Evolutionary conservation across 441 rosid species (phyloP).

Genomic region (Aquilaria agallochum): DNA sequence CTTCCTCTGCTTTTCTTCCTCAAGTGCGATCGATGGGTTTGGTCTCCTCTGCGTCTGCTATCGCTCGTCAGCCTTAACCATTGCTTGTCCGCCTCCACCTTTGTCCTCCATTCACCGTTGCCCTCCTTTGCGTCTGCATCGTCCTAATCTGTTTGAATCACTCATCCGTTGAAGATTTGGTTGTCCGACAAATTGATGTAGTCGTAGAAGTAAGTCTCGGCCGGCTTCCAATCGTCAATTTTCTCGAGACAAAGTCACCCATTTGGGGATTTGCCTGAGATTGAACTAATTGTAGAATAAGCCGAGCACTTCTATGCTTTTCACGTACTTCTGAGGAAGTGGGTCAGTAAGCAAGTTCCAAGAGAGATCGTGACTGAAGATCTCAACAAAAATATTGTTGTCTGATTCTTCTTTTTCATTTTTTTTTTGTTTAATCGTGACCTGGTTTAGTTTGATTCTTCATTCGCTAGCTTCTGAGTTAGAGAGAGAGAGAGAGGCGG

Average conservation of each 20-base stretch:
- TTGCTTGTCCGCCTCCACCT: too few species aligned
- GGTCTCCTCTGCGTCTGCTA: too few species aligned
- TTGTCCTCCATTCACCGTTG: too few species aligned
- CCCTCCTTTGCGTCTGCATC: constrained; percentile 34
- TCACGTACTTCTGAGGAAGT: constrained; percentile 52
- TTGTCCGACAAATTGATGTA: constrained; percentile 64
- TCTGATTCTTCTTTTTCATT: too few species aligned
- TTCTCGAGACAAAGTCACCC: constrained; percentile 25
- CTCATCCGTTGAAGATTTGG: constrained; percentile 23
- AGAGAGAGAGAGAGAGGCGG: too few species aligned
- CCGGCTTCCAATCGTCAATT: constrained; percentile 55
- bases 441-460: too few species aligned
- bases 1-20: too few species aligned
- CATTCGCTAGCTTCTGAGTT: too few species aligned
- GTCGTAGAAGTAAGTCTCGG: constrained; percentile 57
- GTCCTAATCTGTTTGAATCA: too few species aligned
- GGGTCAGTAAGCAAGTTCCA: constrained; percentile 50
- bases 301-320: constrained; percentile 69
- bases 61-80: too few species aligned
- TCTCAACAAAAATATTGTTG: constrained; percentile 13
- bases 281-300: constrained; percentile 55
- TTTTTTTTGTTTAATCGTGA: too few species aligned
- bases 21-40: too few species aligned
- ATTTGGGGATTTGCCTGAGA: constrained; percentile 30
- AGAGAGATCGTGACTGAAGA: constrained; percentile 65